Conservation (phyloP, 2,329 filamentous ascomycete species). For the Fusarium miscanthi region DNA sequence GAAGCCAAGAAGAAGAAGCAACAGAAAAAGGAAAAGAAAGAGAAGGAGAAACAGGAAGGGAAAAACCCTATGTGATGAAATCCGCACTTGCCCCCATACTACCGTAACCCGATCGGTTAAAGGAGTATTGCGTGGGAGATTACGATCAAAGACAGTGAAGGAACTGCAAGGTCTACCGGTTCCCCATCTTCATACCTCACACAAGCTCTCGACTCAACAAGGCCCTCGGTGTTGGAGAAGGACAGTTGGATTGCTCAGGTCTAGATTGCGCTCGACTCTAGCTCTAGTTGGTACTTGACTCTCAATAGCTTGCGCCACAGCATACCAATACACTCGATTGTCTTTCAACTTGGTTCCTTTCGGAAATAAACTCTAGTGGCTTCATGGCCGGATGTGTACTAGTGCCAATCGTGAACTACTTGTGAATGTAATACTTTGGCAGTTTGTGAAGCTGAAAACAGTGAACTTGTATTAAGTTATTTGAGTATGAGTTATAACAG, state of each 20-base stretch:
- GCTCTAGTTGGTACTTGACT: not conserved
- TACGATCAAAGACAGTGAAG: too few relatives aligned
- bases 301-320: not conserved
- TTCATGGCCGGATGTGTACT: not conserved
- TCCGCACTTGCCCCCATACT: too few relatives aligned
- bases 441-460: not conserved
- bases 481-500: not conserved
- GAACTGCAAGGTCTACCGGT: accelerated
- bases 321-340: not conserved
- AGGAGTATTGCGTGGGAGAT: too few relatives aligned
- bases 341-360: not conserved
- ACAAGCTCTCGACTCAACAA: not conserved
- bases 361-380: not conserved
- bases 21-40: too few relatives aligned
- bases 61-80: too few relatives aligned
- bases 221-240: not conserved
- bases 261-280: not conserved
- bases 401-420: not conserved
- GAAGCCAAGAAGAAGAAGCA: too few relatives aligned
- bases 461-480: not conserved
- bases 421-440: not conserved
- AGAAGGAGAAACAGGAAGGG: too few relatives aligned
- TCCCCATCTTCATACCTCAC: not conserved
- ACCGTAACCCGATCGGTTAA: too few relatives aligned
- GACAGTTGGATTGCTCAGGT: too few relatives aligned